A percentile compares a stretch with the other conserved stretches of the same genome.
phyloP scores from a whole-genome alignment of 306 rosid species.

The Vigna radiata region DNA sequence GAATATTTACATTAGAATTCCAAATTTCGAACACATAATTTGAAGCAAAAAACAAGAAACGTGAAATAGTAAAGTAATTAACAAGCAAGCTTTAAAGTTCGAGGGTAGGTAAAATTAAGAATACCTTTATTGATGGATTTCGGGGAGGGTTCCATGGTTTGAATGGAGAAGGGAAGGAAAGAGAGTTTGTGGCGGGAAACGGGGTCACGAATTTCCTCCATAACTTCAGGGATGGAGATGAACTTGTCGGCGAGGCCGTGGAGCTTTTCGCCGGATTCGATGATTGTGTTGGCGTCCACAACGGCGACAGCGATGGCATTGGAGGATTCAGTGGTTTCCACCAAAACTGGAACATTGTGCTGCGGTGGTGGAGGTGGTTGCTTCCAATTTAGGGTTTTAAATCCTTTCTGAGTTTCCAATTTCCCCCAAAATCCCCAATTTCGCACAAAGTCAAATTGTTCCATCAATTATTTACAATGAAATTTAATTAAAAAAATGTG shows the following conservation, averaged over 20 bases:
- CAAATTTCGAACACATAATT: not conserved
- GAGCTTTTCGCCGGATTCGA: constrained; percentile 73
- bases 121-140: constrained; percentile 82
- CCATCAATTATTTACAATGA: no score
- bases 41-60: not conserved
- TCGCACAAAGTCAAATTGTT: no score
- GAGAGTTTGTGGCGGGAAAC: constrained; percentile 90
- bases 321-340: constrained; percentile 63
- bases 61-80: not conserved
- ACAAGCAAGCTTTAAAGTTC: not conserved
- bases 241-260: constrained; percentile 72
- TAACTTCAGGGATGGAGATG: constrained; percentile 72
- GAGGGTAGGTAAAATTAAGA: not conserved
- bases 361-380: constrained; percentile 50
- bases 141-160: constrained; percentile 82
- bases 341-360: constrained; percentile 47
- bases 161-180: constrained; percentile 68
- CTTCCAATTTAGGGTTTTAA: not conserved
- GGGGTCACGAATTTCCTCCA: constrained; percentile 88
- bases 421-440: no score
- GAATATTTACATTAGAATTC: not conserved
- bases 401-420: no score
- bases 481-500: no score
- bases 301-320: constrained; percentile 74
- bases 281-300: constrained; percentile 84